Percentiles rank a stretch among this genome's conserved stretches.
These are phyloP conservation scores for Ricinus communis DNA, from an alignment of 345 rosid species.

Conservation along the genomic window DNA sequence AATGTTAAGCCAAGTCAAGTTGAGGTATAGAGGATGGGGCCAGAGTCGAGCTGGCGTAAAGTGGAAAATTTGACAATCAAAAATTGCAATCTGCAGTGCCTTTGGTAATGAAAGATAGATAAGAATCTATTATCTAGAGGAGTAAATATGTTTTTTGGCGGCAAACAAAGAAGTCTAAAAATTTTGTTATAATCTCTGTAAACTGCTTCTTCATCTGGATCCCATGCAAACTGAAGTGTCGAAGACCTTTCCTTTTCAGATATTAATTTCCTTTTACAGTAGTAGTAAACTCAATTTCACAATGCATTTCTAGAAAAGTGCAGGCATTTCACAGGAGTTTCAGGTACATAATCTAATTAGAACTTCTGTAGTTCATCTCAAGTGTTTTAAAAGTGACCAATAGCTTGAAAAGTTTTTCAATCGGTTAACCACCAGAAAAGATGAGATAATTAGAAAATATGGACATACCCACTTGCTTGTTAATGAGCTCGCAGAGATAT, in stretches of 20 bases:
- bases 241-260: background rate
- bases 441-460: slow-evolving; percentile 38
- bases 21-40: background rate
- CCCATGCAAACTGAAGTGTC: background rate
- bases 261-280: background rate
- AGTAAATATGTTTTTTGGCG: background rate
- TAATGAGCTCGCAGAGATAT: slow-evolving; percentile 96
- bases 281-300: background rate
- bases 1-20: background rate
- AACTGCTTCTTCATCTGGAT: background rate
- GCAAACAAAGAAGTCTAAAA: background rate
- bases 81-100: background rate
- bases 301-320: background rate
- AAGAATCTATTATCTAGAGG: background rate
- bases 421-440: slow-evolving; percentile 8
- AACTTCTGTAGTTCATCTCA: background rate
- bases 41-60: background rate
- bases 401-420: background rate
- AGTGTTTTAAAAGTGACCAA: background rate
- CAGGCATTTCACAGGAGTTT: background rate
- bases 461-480: slow-evolving; percentile 96
- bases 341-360: background rate
- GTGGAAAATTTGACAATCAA: background rate
- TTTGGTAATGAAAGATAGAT: background rate
- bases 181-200: background rate